Base-by-base conservation (phyloP, 768 basidiomycete species). In the Xerocomellus chrysenteron region DNA sequence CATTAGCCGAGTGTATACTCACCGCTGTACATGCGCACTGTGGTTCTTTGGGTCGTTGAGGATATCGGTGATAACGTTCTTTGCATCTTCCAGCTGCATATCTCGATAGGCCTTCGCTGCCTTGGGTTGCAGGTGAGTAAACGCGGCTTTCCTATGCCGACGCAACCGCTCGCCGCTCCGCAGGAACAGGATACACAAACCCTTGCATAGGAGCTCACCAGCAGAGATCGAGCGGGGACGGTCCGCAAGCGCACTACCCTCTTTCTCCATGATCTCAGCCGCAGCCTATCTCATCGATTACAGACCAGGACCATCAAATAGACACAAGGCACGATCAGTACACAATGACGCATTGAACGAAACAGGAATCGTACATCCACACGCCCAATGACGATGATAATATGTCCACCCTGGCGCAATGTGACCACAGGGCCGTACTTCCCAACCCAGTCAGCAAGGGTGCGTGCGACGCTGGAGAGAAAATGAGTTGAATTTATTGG, bases 231-330 rank as follows among this genome's bases (percentile, higher is more conserved):
- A 76, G 2, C 63, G 63, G 9, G 84, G 84, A 46, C 84, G 69
- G 60, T 85, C 83, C 0, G 72, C 78, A 13, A 80, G 69, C 0
- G 72, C 63, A 0, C 76, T 76, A 0, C 83, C 83, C 56, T 82
- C 79, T 52, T 81, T 80, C 65, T 85, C 83, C 82, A 85, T 80
- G 42, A 85, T 79, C 11, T 85, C 82, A 1, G 78, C 72, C 0
- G 81, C 80, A 6, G 81, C 82, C 66, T 84, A 71, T 45, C 75
- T 8, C 40, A 26, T 5, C 3, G 26, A 26, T 26, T n/a, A n/a
- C n/a, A n/a, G n/a, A n/a, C n/a, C n/a, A n/a, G n/a, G n/a, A n/a
- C n/a, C n/a, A n/a, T n/a, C 24, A 28, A 7, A 28, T 36, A 10
- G 35, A 11, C 16, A 54, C 17, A 12, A 13, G 12, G 14, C 14